Evolutionary conservation across 192 early-diverging fungal genomes (phyloP).

Genomic region (Oehlia diaphana): DNA sequence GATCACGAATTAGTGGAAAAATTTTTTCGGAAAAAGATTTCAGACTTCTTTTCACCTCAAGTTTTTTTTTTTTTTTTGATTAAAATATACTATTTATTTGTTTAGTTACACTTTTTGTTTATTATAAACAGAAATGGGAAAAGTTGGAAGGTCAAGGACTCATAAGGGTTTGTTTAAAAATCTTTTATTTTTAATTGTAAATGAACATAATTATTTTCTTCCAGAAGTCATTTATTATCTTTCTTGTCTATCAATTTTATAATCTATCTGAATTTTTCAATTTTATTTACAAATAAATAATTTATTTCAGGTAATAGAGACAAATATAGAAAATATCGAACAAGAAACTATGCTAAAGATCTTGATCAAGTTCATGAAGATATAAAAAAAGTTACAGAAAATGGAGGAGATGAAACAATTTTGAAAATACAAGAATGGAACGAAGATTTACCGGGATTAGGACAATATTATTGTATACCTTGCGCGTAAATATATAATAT

Average conservation of each 20-base stretch:
- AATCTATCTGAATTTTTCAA: not conserved
- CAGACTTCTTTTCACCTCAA: no score
- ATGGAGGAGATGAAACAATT: slow-evolving; percentile 7
- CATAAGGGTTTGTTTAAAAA: slow-evolving; percentile 39
- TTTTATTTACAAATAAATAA: not conserved
- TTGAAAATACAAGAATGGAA: slow-evolving; percentile 46
- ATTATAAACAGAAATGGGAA: slow-evolving; percentile 37
- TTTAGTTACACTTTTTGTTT: not conserved
- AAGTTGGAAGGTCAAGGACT: slow-evolving; percentile 53
- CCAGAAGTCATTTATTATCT: no score
- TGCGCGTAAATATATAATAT: slow-evolving; percentile 56
- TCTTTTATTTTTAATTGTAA: not conserved
- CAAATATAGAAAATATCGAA: slow-evolving; percentile 77
- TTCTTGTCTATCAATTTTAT: not conserved
- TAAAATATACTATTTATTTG: not conserved
- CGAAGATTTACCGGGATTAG: slow-evolving; percentile 86
- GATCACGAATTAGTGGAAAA: not conserved
- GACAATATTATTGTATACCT: slow-evolving; percentile 88
- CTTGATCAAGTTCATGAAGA: slow-evolving; percentile 95
- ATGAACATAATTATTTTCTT: no score
- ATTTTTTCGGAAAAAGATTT: no score
- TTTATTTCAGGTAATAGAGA: slow-evolving; percentile 61
- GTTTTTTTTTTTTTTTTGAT: not conserved
- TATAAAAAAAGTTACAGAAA: slow-evolving; percentile 54
- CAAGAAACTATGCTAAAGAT: slow-evolving; percentile 86